Evolutionary conservation across 2,329 filamentous ascomycete species (phyloP).

Genomic region (Alternaria sp.): DNA sequence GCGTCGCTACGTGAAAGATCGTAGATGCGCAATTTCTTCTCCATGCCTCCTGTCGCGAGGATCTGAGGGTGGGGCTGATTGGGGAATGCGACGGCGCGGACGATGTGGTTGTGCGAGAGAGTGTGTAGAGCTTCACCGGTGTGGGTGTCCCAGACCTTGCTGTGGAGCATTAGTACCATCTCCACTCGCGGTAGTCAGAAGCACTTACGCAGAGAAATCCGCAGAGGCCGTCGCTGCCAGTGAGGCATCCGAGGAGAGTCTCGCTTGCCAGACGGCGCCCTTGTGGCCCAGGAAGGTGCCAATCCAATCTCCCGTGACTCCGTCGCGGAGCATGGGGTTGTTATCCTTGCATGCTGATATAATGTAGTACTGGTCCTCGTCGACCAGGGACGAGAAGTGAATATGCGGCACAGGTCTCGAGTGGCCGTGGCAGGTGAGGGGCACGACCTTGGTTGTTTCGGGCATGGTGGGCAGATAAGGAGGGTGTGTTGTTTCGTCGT

Average conservation of each 20-base stretch:
- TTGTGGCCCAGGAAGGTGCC: conserved; percentile 98
- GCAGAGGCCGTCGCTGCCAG: conserved; percentile 93
- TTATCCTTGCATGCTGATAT: conserved; percentile 97
- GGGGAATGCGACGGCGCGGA: conserved; percentile 85
- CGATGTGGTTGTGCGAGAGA: conserved; percentile 92
- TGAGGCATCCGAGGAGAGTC: conserved; percentile 84
- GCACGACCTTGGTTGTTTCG: conserved; percentile 70
- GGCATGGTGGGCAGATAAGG: conserved; percentile 30
- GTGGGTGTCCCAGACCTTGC: conserved; percentile 96
- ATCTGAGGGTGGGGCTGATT: conserved; percentile 77
- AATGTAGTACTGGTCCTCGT: conserved; percentile 86
- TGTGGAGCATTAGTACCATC: conserved; percentile 50
- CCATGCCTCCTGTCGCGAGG: conserved; percentile 89
- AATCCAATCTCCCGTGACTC: conserved; percentile 80
- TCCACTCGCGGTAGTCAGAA: no score
- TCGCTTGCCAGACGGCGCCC: conserved; percentile 95
- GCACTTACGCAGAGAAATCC: conserved; percentile 86
- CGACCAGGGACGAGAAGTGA: conserved; percentile 82
- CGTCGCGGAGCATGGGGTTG: conserved; percentile 97
- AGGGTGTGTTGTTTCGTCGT: neutral
- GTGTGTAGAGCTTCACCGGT: conserved; percentile 88
- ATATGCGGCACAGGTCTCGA: conserved; percentile 91
- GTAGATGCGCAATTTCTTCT: conserved; percentile 95
- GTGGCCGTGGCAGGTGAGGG: conserved; percentile 92
- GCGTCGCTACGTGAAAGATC: conserved; percentile 71